Conservation (phyloP, 176 grass and related monocot genomes). For the Olyra latifolia region DNA sequence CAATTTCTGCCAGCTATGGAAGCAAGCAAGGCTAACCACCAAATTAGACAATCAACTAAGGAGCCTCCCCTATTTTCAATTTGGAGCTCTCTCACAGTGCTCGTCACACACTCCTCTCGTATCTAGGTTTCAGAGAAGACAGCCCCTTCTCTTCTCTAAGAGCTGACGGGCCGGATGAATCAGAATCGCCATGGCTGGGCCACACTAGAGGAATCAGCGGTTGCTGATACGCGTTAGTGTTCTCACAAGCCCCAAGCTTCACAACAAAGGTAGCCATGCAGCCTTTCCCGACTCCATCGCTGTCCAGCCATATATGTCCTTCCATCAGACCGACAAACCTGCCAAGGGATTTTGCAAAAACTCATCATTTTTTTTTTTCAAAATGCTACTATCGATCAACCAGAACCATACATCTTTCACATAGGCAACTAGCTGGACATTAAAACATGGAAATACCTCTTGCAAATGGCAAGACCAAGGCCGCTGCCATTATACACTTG, state of each 20-base stretch:
- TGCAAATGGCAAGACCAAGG: slow-evolving; percentile 58
- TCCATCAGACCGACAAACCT: slow-evolving; percentile 70
- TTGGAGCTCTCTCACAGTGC: neutral
- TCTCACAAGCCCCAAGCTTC: slow-evolving; percentile 52
- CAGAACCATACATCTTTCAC: neutral
- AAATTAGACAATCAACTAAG: slow-evolving; percentile 19
- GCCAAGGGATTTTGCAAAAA: neutral
- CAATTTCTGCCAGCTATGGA: neutral
- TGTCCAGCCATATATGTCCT: slow-evolving; percentile 77
- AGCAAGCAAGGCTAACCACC: neutral
- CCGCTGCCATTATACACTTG: slow-evolving; percentile 67
- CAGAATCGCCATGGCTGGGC: slow-evolving; percentile 12
- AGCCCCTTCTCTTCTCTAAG: slow-evolving; percentile 41
- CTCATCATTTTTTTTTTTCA: neutral
- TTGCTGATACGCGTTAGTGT: slow-evolving; percentile 33
- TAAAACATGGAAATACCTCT: slow-evolving; percentile 24
- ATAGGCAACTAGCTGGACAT: neutral
- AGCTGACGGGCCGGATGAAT: neutral
- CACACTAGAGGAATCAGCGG: slow-evolving; percentile 37
- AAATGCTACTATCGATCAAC: neutral
- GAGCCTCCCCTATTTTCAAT: neutral
- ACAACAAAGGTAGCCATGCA: slow-evolving; percentile 60
- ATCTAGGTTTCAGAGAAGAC: slow-evolving; percentile 36
- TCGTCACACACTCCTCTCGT: slow-evolving; percentile 54
- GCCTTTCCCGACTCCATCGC: slow-evolving; percentile 59